Evolutionary conservation across 2,329 filamentous ascomycete genomes (phyloP).

Genomic region (Phialocephala sp.): DNA sequence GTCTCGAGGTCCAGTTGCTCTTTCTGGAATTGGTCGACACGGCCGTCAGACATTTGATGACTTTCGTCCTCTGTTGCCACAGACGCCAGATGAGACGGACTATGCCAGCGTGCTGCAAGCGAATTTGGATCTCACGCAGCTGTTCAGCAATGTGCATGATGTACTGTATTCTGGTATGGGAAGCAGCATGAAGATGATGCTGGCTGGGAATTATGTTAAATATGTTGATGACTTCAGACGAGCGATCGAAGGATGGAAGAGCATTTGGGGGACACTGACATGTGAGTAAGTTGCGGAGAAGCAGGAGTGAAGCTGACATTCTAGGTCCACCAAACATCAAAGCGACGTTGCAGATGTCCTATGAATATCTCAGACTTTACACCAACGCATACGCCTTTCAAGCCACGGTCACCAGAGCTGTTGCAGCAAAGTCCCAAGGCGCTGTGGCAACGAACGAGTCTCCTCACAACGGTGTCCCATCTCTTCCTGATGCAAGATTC

Average conservation of each 20-base stretch:
- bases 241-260: conserved; percentile 74
- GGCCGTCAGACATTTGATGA: conserved; percentile 56
- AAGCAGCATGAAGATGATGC: conserved; percentile 70
- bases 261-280: conserved; percentile 68
- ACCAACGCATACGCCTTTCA: conserved; percentile 78
- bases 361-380: conserved; percentile 73
- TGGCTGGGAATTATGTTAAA: conserved; percentile 74
- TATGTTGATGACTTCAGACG: conserved; percentile 75
- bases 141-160: conserved; percentile 76
- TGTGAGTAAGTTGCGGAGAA: conserved; percentile 51
- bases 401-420: conserved; percentile 62
- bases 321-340: conserved; percentile 67
- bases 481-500: conserved; percentile 65
- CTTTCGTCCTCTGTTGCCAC: conserved; percentile 68
- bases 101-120: conserved; percentile 72
- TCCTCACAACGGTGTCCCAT: conserved; percentile 59
- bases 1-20: conserved; percentile 73
- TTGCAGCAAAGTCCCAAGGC: conserved; percentile 28
- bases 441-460: conserved; percentile 30
- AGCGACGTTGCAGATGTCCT: conserved; percentile 69
- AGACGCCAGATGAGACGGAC: conserved; percentile 65
- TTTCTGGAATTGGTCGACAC: conserved; percentile 52
- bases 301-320: conserved; percentile 17
- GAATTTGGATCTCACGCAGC: conserved; percentile 69
- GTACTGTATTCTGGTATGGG: conserved; percentile 73